Evolutionary conservation across 23 red algal species (phyloP).

Genomic region (Pyropia yezoensis): DNA sequence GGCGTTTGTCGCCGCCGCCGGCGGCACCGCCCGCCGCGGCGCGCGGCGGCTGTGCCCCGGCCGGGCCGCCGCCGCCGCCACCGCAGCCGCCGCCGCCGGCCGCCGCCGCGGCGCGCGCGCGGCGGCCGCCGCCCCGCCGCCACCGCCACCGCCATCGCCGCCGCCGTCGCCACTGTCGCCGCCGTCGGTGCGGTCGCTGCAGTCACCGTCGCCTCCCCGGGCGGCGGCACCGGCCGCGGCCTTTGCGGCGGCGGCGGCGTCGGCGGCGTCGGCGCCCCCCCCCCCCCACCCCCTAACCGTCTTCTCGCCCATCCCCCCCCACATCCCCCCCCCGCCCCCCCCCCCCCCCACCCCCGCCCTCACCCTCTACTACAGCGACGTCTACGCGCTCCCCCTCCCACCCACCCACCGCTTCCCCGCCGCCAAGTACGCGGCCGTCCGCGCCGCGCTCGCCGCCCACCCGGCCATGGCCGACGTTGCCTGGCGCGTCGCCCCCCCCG

Average conservation of each 20-base stretch:
- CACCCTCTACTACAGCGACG: constrained; percentile 48
- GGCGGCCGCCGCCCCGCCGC: not conserved
- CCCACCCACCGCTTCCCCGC: constrained; percentile 56
- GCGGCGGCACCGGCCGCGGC: too few species aligned
- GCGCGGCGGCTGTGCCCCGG: too few species aligned
- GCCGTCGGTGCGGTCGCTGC: not conserved
- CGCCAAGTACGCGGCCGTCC: constrained; percentile 38
- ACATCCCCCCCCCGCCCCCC: not conserved
- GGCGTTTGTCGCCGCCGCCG: too few species aligned
- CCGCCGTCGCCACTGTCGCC: too few species aligned
- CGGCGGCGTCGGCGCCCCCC: not conserved
- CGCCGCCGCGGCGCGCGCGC: not conserved
- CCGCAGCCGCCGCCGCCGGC: not conserved
- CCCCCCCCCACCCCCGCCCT: not conserved
- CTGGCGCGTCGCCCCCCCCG: constrained; percentile 31
- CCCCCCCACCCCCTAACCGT: not conserved
- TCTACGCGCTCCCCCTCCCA: constrained; percentile 27
- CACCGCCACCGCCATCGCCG: too few species aligned
- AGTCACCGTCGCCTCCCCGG: not conserved
- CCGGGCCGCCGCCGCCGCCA: too few species aligned
- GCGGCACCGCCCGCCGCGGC: too few species aligned
- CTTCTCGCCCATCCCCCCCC: not conserved
- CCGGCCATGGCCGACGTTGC: not conserved
- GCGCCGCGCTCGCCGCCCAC: constrained; percentile 17
- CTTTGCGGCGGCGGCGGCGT: too few species aligned